These are phyloP conservation scores for Cryptococcus floricola DNA, from an alignment of 1,284 basidiomycete species.

Conservation along the genomic window DNA sequence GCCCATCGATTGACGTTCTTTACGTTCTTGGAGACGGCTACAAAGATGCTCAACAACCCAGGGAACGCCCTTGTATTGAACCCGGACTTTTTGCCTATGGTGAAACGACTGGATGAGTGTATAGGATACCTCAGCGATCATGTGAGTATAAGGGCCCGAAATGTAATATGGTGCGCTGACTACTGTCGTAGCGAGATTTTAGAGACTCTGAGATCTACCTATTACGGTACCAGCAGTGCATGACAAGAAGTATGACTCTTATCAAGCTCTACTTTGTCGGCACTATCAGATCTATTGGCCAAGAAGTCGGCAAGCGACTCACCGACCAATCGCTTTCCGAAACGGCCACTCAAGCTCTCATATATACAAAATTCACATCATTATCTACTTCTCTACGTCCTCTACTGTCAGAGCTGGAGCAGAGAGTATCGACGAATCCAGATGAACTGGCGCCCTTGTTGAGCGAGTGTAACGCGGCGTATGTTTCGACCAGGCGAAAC, in stretches of 20 bases:
- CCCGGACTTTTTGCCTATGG: conserved; percentile 87
- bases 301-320: conserved; percentile 68
- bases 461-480: conserved; percentile 76
- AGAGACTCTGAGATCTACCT: conserved; percentile 86
- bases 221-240: conserved; percentile 88
- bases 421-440: conserved; percentile 60
- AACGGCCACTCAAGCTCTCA: conserved; percentile 73
- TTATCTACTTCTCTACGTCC: conserved; percentile 68
- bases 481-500: conserved; percentile 66
- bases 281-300: conserved; percentile 66
- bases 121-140: conserved; percentile 80
- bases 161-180: background rate
- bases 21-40: conserved; percentile 82
- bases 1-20: conserved; percentile 78
- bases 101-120: conserved; percentile 85
- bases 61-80: conserved; percentile 83
- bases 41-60: conserved; percentile 84
- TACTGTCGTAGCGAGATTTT: conserved; percentile 65
- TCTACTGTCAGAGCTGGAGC: conserved; percentile 76
- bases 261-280: conserved; percentile 92
- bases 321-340: conserved; percentile 76
- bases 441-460: conserved; percentile 73
- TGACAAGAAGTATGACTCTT: conserved; percentile 91
- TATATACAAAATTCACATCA: conserved; percentile 80
- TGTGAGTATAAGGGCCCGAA: conserved; percentile 54